A percentile compares a stretch with the other conserved stretches of the same genome.
Evolutionary conservation across 345 rosid species (phyloP).

Genomic region (Linum tenue): DNA sequence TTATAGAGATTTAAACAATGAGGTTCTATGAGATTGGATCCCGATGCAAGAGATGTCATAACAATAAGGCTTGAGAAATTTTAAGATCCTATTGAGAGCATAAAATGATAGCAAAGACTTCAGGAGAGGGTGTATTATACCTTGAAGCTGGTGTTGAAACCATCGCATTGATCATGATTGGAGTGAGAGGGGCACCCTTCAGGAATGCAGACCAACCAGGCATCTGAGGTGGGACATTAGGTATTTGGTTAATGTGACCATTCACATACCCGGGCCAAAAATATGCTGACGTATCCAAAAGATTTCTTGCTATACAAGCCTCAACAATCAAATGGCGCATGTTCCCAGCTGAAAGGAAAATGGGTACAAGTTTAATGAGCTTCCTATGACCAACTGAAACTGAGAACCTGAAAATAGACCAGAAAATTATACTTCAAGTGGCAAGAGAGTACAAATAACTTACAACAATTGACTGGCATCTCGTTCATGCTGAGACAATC

Average conservation of each 20-base stretch:
- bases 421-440: conserved; percentile 25
- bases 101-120: not conserved
- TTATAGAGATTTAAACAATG: conserved; percentile 8
- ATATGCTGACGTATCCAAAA: conserved; percentile 49
- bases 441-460: conserved; percentile 12
- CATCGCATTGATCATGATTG: not conserved
- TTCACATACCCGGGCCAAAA: conserved; percentile 51
- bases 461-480: not conserved
- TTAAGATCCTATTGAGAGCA: too few relatives aligned
- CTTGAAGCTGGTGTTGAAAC: conserved; percentile 6
- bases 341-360: conserved; percentile 40
- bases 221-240: not conserved
- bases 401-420: not conserved
- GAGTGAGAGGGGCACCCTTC: not conserved
- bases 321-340: conserved; percentile 66
- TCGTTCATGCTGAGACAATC: not conserved
- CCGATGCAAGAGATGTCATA: conserved; percentile 1
- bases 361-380: not conserved
- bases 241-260: not conserved
- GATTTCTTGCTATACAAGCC: conserved; percentile 60
- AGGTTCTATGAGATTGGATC: conserved; percentile 2
- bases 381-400: too few relatives aligned
- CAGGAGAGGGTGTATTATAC: not conserved
- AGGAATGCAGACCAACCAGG: conserved; percentile 1
- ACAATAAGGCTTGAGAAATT: not conserved